Percentiles rank a stretch among this genome's conserved stretches.
Conservation (phyloP, 768 basidiomycete genomes). For the Lyophyllum semitale region DNA sequence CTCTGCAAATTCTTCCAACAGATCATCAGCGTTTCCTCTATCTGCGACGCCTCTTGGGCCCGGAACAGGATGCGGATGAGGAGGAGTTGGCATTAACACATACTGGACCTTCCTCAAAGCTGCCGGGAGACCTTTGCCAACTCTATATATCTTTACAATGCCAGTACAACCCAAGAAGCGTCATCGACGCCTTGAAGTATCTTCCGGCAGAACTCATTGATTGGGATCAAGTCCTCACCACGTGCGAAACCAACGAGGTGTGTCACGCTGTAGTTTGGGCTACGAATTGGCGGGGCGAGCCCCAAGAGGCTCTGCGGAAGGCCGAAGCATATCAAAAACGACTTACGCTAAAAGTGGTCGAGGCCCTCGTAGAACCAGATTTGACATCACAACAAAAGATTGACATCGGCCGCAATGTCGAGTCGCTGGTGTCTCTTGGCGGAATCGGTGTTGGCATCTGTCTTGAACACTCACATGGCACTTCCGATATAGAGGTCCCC, state of each 20-base stretch:
- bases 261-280: conserved; percentile 86
- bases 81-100: conserved; percentile 21
- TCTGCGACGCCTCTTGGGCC: conserved; percentile 71
- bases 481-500: conserved; percentile 40
- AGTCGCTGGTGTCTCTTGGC: conserved; percentile 59
- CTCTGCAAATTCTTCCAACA: conserved; percentile 51
- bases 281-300: conserved; percentile 61
- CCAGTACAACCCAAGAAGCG: conserved; percentile 60
- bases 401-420: conserved; percentile 37
- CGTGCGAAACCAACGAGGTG: conserved; percentile 67
- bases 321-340: conserved; percentile 59
- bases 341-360: conserved; percentile 46
- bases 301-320: conserved; percentile 65
- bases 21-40: conserved; percentile 68
- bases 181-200: conserved; percentile 62
- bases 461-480: conserved; percentile 57
- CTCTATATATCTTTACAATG: conserved; percentile 77
- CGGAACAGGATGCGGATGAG: conserved; percentile 44
- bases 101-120: conserved; percentile 37
- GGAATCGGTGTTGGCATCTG: conserved; percentile 69
- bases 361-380: conserved; percentile 28
- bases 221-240: conserved; percentile 51
- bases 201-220: conserved; percentile 58
- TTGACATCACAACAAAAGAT: conserved; percentile 15
- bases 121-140: conserved; percentile 53